Evolutionary conservation across 768 basidiomycete genomes (phyloP), one percentile per base, ranked within the genome.

Genomic region (Panaeolus papilionaceus): DNA sequence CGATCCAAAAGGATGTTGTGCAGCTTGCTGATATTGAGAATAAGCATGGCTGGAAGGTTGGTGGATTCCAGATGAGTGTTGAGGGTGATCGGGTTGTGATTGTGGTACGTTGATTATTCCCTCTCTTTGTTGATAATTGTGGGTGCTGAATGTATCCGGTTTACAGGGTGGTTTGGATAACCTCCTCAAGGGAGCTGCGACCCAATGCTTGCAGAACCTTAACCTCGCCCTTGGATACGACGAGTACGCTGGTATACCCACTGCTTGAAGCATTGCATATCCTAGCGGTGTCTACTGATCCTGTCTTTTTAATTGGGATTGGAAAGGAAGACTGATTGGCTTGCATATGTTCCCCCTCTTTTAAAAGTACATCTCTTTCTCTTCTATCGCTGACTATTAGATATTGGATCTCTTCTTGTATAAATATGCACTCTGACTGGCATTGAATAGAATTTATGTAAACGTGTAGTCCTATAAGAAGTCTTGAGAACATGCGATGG

Each of bases 181-280:
- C 81, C 81, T 99, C 66, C 83, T 99, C 69, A 99, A 99, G 79
- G 98, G 98, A 7, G 98, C 98, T 62, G 98, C 98, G 18, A 99
- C 97, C n/a, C 98, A 99, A 78, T 98, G 97, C 78, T 76, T 99
- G 69, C 96, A 97, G 92, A 98, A 98, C 77, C 80, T 98, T 75
- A 98, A 97, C 80, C 83, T 97, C 63, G 90, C 93, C 2, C 84
- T 98, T 39, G 95, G 95, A 8, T 93, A 91, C 70, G 92, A 94
- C 65, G 95, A 96, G 73, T 90, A 87, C 70, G 87, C 87, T 4
- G 95, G 95, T 2, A 94, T 96, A 67, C 89, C 91, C 4, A 64
- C 76, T 5, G 68, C 76, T 63, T 77, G 38, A 65, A 49, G 45
- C 12, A 38, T 51, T 40, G 47, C n/a, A 51, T 51, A 51, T 51